phyloP scores from a whole-genome alignment of 208 protist species.

The Strigomonas oncopelti region DNA sequence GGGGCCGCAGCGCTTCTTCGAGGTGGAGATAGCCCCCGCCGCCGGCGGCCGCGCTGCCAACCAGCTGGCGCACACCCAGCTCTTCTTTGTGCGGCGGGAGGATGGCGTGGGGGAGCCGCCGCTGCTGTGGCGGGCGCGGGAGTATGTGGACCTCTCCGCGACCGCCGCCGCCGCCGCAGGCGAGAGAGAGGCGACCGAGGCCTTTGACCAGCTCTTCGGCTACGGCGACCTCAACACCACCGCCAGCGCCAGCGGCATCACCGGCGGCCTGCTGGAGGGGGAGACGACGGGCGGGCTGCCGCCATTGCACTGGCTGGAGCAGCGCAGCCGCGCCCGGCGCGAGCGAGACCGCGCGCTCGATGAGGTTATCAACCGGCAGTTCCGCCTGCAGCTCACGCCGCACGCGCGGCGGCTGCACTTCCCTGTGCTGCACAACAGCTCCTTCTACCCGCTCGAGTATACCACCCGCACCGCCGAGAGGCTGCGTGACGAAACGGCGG shows the following conservation, averaged over 20 bases:
- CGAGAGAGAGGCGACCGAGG: neutral
- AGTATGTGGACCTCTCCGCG: neutral
- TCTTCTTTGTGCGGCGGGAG: neutral
- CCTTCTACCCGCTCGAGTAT: conserved; percentile 50
- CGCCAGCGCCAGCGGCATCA: too few species aligned
- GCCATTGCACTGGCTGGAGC: conserved; percentile 7
- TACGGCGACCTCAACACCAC: neutral
- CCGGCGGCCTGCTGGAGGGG: neutral
- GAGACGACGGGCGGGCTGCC: neutral
- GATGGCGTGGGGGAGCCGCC: neutral
- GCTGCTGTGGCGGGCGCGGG: conserved; percentile 4
- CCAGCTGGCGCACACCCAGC: conserved; percentile 3
- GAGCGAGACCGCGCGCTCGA: conserved; percentile 25
- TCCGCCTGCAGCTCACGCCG: conserved; percentile 21
- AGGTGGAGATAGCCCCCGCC: conserved; percentile 35
- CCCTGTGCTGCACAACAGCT: conserved; percentile 32
- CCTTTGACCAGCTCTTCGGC: neutral
- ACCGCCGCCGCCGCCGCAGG: neutral
- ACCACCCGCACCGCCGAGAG: conserved; percentile 25
- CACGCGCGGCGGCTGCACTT: conserved; percentile 20
- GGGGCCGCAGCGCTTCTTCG: conserved; percentile 50
- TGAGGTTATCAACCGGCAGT: conserved; percentile 13
- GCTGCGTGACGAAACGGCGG: conserved; percentile 21
- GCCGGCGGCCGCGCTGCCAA: conserved; percentile 2
- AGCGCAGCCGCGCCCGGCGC: conserved; percentile 6